These are phyloP conservation scores for Lathyrus tuberosus DNA, from an alignment of 306 rosid species.

Conservation along the genomic window DNA sequence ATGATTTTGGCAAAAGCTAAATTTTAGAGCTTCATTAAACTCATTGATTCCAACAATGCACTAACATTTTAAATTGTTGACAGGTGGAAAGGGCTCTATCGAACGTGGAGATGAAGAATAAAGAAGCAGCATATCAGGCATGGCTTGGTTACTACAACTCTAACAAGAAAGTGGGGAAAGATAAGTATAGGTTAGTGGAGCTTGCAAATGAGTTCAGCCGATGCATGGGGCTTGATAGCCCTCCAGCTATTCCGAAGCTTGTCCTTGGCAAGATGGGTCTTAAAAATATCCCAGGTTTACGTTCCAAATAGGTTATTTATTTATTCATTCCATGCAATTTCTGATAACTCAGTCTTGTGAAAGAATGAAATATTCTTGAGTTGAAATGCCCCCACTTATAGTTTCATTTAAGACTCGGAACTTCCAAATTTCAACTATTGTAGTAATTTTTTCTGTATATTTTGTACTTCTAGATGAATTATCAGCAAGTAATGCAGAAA, in stretches of 20 bases:
- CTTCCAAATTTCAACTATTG: neutral
- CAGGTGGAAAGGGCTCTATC: conserved; percentile 86
- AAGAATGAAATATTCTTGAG: neutral
- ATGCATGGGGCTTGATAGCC: conserved; percentile 91
- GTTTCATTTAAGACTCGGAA: conserved; percentile 15
- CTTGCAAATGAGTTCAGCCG: conserved; percentile 93
- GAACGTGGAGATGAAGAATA: conserved; percentile 83
- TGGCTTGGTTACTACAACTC: conserved; percentile 99
- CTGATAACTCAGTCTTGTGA: conserved; percentile 1
- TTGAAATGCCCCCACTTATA: neutral
- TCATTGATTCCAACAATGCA: neutral
- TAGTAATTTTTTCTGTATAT: neutral
- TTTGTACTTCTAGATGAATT: neutral
- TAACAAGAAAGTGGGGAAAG: conserved; percentile 72
- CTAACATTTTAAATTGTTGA: conserved; percentile 9
- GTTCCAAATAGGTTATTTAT: conserved; percentile 56
- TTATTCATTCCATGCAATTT: conserved; percentile 7
- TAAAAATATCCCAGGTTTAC: conserved; percentile 80
- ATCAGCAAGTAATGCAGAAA: too few species aligned
- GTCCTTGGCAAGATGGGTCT: conserved; percentile 98
- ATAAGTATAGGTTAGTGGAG: conserved; percentile 79
- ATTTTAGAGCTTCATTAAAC: neutral
- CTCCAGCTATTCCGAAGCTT: conserved; percentile 84
- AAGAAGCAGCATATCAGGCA: conserved; percentile 95
- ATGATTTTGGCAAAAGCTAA: neutral